phyloP scores from a whole-genome alignment of 768 basidiomycete species.

The Hygrocybe coccinea region DNA sequence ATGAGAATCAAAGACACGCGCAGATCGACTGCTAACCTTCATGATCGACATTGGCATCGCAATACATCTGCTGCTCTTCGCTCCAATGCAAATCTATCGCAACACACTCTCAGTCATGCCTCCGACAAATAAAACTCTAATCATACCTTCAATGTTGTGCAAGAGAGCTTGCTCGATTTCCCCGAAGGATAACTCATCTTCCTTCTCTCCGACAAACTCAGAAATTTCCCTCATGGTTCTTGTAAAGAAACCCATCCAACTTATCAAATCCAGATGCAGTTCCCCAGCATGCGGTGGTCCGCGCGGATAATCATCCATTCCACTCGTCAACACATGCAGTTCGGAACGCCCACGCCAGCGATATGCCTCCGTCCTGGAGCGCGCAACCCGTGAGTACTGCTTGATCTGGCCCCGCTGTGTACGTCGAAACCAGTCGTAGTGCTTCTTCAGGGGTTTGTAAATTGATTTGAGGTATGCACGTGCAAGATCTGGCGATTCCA shows the following conservation, averaged over 20 bases:
- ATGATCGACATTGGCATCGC: constrained; percentile 78
- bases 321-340: constrained; percentile 85
- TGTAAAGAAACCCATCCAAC: constrained; percentile 96
- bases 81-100: constrained; percentile 85
- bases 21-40: constrained; percentile 52
- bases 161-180: constrained; percentile 78
- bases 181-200: constrained; percentile 71
- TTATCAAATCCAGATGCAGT: constrained; percentile 87
- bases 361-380: constrained; percentile 88
- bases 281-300: constrained; percentile 87
- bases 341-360: constrained; percentile 90
- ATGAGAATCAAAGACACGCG: background rate
- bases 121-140: background rate
- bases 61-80: constrained; percentile 87
- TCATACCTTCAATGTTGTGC: constrained; percentile 76
- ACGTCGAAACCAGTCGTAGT: constrained; percentile 94
- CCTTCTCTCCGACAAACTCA: constrained; percentile 77
- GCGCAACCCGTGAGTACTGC: constrained; percentile 77
- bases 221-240: constrained; percentile 91
- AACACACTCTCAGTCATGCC: background rate
- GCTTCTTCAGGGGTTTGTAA: constrained; percentile 78
- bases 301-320: constrained; percentile 95
- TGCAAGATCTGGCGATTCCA: constrained; percentile 59
- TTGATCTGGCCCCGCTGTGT: constrained; percentile 93
- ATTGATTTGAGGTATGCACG: constrained; percentile 70